Conservation (phyloP, 805 yeast species). For the Cyberlindnera maritima region DNA sequence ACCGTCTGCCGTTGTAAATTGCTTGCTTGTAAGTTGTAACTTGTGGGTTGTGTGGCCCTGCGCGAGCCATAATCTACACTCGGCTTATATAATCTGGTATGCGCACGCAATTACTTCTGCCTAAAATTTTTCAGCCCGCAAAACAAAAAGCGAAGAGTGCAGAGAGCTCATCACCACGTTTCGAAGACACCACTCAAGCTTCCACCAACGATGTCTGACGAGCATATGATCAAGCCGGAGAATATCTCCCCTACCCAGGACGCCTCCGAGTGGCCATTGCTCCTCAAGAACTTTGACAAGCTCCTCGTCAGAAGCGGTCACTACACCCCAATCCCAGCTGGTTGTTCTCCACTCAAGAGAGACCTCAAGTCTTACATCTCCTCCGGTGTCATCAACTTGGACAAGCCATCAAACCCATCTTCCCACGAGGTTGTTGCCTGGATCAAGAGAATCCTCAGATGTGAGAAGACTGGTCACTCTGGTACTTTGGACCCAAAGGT, state of each 20-base stretch:
- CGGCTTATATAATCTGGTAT: background rate
- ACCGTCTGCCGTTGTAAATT: too few relatives aligned
- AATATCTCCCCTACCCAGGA: slow-evolving; percentile 72
- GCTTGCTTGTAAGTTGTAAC: too few relatives aligned
- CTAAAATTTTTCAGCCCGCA: slow-evolving; percentile 19
- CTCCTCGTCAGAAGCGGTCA: slow-evolving; percentile 93
- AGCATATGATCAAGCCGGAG: slow-evolving; percentile 86
- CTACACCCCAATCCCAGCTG: slow-evolving; percentile 96
- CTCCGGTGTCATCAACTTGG: slow-evolving; percentile 95
- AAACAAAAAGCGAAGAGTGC: background rate
- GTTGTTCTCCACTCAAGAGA: slow-evolving; percentile 92
- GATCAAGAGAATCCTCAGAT: slow-evolving; percentile 93
- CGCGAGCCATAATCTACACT: too few relatives aligned
- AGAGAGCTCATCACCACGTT: slow-evolving; percentile 10
- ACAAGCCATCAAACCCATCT: slow-evolving; percentile 97
- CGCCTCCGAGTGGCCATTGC: slow-evolving; percentile 93
- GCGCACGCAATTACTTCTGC: background rate
- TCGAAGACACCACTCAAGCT: background rate
- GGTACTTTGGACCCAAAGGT: slow-evolving; percentile 99
- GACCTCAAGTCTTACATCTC: slow-evolving; percentile 86
- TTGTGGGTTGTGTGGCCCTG: too few relatives aligned
- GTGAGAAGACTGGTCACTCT: slow-evolving; percentile 97
- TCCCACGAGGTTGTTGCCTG: slow-evolving; percentile 99
- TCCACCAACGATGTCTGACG: slow-evolving; percentile 51
- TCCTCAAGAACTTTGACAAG: slow-evolving; percentile 91